Conservation (phyloP, 2,329 filamentous ascomycete species). For the Fusarium sp. region DNA sequence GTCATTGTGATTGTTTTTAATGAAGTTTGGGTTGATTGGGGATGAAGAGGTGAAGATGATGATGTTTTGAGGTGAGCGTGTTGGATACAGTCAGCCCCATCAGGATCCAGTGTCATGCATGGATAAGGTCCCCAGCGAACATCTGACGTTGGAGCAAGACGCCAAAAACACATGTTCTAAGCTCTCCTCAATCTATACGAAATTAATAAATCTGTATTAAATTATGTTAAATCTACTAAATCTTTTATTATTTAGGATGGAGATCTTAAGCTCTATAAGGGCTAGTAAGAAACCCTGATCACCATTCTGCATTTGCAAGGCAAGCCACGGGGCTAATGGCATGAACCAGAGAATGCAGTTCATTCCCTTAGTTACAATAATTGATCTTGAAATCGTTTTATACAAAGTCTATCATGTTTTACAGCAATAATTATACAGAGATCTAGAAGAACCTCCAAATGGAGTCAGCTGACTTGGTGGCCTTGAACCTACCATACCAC, state of each 20-base stretch:
- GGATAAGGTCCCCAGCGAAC: background rate
- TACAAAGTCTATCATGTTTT: background rate
- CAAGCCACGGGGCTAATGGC: no score
- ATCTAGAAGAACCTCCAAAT: constrained; percentile 57
- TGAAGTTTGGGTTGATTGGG: background rate
- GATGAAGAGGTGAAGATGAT: background rate
- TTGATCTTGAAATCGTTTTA: background rate
- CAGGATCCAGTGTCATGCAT: background rate
- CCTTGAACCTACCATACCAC: constrained; percentile 56
- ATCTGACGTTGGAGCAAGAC: background rate
- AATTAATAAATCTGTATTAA: no score
- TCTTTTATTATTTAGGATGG: background rate
- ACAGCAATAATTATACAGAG: background rate
- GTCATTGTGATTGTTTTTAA: background rate
- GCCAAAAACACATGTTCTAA: background rate
- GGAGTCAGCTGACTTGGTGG: constrained; percentile 51
- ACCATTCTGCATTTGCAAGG: no score
- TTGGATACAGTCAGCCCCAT: constrained; percentile 6
- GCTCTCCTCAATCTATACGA: background rate
- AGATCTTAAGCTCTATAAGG: background rate
- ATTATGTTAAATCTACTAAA: fast-evolving
- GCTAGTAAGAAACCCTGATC: background rate
- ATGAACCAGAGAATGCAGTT: background rate
- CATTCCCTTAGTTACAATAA: background rate
- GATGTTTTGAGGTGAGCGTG: background rate